phyloP scores from a whole-genome alignment of 2,329 filamentous ascomycete species.

The Neofusicoccum parvum region DNA sequence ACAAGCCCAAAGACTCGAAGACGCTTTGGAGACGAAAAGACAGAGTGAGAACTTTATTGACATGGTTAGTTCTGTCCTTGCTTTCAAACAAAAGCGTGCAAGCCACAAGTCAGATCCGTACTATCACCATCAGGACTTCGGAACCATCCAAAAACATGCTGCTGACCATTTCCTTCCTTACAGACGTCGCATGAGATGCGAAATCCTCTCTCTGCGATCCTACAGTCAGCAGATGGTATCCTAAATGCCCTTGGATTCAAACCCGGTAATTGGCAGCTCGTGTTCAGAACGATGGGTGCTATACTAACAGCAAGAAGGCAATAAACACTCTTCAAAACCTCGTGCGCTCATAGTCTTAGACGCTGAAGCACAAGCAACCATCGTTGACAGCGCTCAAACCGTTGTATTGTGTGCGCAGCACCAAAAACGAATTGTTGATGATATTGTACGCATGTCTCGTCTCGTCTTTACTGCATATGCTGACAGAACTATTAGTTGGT shows the following conservation, averaged over 20 bases:
- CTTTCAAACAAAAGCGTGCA: no score
- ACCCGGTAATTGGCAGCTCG: neutral
- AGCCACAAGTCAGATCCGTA: no score
- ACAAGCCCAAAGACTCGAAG: slow-evolving; percentile 33
- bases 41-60: slow-evolving; percentile 43
- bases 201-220: slow-evolving; percentile 31
- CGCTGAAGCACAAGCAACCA: slow-evolving; percentile 1
- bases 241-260: slow-evolving; percentile 23
- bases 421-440: slow-evolving; percentile 35
- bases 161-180: neutral
- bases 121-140: neutral
- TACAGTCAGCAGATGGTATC: slow-evolving; percentile 39
- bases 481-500: neutral
- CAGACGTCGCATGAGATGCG: slow-evolving; percentile 21
- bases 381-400: slow-evolving; percentile 28
- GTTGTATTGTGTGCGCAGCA: slow-evolving; percentile 38
- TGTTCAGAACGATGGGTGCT: no score
- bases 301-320: neutral
- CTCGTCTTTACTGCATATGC: neutral
- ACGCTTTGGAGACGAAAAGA: slow-evolving; percentile 40
- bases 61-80: slow-evolving; percentile 26
- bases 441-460: slow-evolving; percentile 18
- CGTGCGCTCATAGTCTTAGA: slow-evolving; percentile 19
- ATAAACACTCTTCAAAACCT: neutral
- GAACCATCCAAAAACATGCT: neutral